Conservation (phyloP, 345 rosid species). For the Nephelium lappaceum region DNA sequence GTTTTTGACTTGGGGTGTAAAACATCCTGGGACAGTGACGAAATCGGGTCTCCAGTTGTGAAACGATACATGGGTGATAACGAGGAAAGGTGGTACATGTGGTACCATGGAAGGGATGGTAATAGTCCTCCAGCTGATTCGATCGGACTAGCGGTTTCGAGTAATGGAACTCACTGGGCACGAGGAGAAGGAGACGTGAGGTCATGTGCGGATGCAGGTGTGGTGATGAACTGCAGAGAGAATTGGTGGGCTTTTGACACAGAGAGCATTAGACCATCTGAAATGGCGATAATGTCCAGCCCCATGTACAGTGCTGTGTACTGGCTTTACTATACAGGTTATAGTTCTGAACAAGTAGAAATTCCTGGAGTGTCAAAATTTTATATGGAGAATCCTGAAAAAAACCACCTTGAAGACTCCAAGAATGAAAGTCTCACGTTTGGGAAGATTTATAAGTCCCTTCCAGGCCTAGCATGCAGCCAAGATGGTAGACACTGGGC, state of each 20-base stretch:
- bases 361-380: conserved; percentile 10
- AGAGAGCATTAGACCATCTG: conserved; percentile 46
- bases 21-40: conserved; percentile 46
- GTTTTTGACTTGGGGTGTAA: conserved; percentile 43
- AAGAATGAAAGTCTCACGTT: background rate
- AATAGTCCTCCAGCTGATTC: conserved; percentile 31
- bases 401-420: background rate
- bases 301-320: conserved; percentile 39
- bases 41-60: conserved; percentile 54
- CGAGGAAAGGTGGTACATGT: conserved; percentile 59
- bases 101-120: conserved; percentile 49
- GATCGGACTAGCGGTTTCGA: conserved; percentile 52
- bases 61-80: conserved; percentile 52
- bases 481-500: conserved; percentile 61
- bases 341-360: conserved; percentile 32
- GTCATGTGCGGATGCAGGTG: conserved; percentile 38
- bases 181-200: conserved; percentile 22
- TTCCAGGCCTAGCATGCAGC: conserved; percentile 52
- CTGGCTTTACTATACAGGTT: conserved; percentile 54
- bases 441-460: conserved; percentile 27
- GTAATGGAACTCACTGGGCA: conserved; percentile 55
- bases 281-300: conserved; percentile 51
- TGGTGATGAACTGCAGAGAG: conserved; percentile 38
- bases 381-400: conserved; percentile 32
- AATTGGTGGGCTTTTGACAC: conserved; percentile 65